A percentile compares a stretch with the other conserved stretches of the same genome.
Evolutionary conservation across 148 eudicot genomes (phyloP).

Genomic region (Rhododendron vialii): DNA sequence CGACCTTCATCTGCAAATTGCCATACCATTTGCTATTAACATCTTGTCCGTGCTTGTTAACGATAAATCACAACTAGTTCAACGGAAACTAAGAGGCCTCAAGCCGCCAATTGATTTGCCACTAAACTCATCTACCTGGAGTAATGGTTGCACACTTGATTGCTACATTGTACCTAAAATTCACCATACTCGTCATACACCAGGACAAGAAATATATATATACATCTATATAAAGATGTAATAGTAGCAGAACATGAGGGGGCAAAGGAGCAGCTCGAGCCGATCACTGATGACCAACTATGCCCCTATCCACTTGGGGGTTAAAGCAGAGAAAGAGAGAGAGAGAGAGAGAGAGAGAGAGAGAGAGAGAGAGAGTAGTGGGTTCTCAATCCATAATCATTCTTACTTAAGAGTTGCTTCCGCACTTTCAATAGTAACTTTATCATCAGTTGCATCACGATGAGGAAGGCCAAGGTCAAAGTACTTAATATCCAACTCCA

Average conservation of each 20-base stretch:
- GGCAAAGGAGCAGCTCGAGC: too few relatives aligned
- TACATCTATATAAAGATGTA: not conserved
- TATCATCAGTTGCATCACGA: constrained; percentile 26
- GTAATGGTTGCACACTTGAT: constrained; percentile 84
- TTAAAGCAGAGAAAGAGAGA: not conserved
- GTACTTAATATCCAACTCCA: constrained; percentile 59
- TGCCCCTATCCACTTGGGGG: too few relatives aligned
- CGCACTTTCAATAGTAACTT: constrained; percentile 49
- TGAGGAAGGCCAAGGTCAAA: constrained; percentile 37
- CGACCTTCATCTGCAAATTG: constrained; percentile 57
- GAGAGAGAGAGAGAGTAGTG: not conserved
- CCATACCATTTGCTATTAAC: not conserved
- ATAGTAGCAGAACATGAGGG: not conserved
- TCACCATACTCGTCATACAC: constrained; percentile 2
- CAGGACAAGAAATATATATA: not conserved
- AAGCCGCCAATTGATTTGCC: not conserved
- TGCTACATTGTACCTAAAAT: constrained; percentile 73
- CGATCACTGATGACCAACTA: too few relatives aligned
- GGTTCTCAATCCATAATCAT: not conserved
- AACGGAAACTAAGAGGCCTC: not conserved
- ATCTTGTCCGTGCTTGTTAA: not conserved
- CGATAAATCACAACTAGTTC: not conserved
- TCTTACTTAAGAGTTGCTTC: constrained; percentile 35
- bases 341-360: not conserved
- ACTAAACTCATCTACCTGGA: constrained; percentile 41